Evolutionary conservation across 495 filamentous ascomycete species (phyloP).

Genomic region (Chaetomium cochliodes): DNA sequence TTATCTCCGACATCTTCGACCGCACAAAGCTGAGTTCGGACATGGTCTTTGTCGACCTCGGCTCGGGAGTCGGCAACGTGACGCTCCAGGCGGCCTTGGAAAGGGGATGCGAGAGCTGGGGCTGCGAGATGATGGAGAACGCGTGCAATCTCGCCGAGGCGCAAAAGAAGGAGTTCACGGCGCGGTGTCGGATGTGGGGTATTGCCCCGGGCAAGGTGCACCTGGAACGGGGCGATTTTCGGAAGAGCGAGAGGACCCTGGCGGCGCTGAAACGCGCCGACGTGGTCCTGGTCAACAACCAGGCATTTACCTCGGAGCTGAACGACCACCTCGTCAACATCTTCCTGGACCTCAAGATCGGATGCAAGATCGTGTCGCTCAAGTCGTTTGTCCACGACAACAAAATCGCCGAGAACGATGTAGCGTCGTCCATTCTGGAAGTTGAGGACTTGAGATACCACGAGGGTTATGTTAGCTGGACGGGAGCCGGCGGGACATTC

Average conservation of each 20-base stretch:
- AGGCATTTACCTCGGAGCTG: constrained; percentile 82
- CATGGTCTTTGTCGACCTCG: constrained; percentile 89
- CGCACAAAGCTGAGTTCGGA: constrained; percentile 73
- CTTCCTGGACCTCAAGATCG: constrained; percentile 92
- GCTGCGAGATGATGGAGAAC: constrained; percentile 92
- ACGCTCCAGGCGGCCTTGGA: constrained; percentile 92
- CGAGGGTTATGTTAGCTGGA: constrained; percentile 88
- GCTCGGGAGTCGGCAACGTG: constrained; percentile 93
- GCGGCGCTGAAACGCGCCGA: constrained; percentile 77
- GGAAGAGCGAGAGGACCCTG: constrained; percentile 67
- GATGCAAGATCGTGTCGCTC: constrained; percentile 72
- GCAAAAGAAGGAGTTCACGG: constrained; percentile 81
- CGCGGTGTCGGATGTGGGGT: constrained; percentile 87
- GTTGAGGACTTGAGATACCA: constrained; percentile 76
- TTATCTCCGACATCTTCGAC: constrained; percentile 75
- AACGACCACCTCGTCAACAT: constrained; percentile 84
- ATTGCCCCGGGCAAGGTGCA: constrained; percentile 73
- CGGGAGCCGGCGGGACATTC: constrained; percentile 74
- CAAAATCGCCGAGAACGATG: constrained; percentile 53
- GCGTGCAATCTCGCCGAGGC: constrained; percentile 79
- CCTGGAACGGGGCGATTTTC: constrained; percentile 81
- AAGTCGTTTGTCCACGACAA: constrained; percentile 50
- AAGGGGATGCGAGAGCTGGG: constrained; percentile 91
- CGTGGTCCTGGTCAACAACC: constrained; percentile 94
- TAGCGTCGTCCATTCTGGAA: constrained; percentile 70